These are phyloP conservation scores for Nemania sp. DNA, from an alignment of 2,329 filamentous ascomycete genomes.

Conservation along the genomic window DNA sequence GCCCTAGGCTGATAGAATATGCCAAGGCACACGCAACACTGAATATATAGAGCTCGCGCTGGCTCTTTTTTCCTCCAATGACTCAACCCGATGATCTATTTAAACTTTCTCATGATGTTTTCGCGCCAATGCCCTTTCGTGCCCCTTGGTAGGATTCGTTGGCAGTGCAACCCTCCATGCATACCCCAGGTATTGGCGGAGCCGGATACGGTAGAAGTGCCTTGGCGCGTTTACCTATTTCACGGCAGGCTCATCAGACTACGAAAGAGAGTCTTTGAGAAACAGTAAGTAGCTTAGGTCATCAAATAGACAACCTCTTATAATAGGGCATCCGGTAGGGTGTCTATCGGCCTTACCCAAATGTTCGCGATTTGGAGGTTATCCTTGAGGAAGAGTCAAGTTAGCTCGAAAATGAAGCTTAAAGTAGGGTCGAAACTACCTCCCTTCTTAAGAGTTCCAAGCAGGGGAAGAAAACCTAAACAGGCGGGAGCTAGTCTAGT, in stretches of 20 bases:
- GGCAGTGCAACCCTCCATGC: slow-evolving; percentile 24
- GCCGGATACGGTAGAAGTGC: slow-evolving; percentile 14
- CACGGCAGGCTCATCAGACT: neutral
- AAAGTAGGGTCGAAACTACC: neutral
- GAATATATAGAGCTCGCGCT: neutral
- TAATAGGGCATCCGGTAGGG: neutral
- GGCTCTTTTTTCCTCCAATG: slow-evolving; percentile 32
- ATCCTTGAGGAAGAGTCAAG: neutral
- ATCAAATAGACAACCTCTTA: neutral
- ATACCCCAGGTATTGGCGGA: slow-evolving; percentile 31
- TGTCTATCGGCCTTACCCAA: neutral
- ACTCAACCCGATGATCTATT: neutral
- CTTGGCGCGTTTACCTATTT: neutral
- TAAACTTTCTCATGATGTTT: slow-evolving; percentile 11
- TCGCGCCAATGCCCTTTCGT: slow-evolving; percentile 33
- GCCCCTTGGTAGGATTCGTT: slow-evolving; percentile 5
- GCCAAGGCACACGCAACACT: neutral
- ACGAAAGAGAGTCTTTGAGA: neutral
- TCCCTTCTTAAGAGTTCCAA: neutral
- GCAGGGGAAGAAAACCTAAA: slow-evolving; percentile 5
- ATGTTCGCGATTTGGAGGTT: neutral
- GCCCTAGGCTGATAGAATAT: neutral
- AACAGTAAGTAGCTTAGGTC: neutral
- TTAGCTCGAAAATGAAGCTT: neutral
- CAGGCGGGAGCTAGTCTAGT: neutral